Base-by-base conservation (phyloP, 169 alveolate species). In the Babesia gibsoni region DNA sequence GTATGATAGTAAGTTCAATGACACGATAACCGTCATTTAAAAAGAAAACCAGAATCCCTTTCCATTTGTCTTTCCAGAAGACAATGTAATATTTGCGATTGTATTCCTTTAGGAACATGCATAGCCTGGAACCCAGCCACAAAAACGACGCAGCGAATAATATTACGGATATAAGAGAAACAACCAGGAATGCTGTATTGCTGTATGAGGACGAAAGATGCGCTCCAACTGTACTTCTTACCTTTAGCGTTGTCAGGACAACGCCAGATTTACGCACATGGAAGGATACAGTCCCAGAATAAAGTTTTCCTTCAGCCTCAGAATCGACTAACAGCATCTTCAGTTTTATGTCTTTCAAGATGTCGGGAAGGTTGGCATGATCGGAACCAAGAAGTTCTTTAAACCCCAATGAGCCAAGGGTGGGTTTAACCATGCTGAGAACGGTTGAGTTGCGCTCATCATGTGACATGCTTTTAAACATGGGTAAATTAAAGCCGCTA, bases 21-120 rank as follows among this genome's bases (percentile, higher is more conserved):
- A 77, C 36, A 9, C 86, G 53, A 33, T 30, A 32, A 22, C 39
- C 20, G 45, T 77, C 75, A 63, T 77, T 77, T 23, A 77, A 25
- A 42, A 66, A 68, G 61, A 49, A 77, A 30, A 77, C 69, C 33
- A 32, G 14, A 27, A 77, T 23, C 32, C 33, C 37, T 18, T 52
- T 48, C 42, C 57, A 30, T 10, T 36, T 25, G 22, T 20, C 12
- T 1, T 27, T 33, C 16, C 46, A 7, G 3, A 46, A 52, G 20
- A 12, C 43, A 10, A 10, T 16, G 16, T 68, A 68, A 36, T 52
- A 68, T 22, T 27, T 52, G 25, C 46, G 46, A 37, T 35, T 14
- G 58, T 61, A 61, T 0, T 35, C 23, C 4, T 20, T 4, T 10
- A 41, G 7, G 72, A 43, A 61, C 6, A 2, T 6, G 2, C 45